phyloP scores from a whole-genome alignment of 2,329 filamentous ascomycete species.

The Exserohilum rostratum region DNA sequence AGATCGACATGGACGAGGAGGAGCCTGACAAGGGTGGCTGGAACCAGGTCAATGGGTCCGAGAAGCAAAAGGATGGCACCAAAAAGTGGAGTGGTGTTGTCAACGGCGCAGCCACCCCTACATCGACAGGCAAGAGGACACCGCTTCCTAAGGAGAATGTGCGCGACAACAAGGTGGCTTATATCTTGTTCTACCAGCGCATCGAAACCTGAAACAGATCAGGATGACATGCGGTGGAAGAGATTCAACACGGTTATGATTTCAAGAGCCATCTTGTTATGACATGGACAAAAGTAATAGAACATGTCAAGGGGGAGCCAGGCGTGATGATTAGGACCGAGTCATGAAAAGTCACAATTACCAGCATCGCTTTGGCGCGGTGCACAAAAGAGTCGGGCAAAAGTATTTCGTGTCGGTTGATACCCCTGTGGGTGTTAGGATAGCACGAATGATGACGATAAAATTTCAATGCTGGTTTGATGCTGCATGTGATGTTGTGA shows the following conservation, averaged over 20 bases:
- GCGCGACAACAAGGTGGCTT: slow-evolving; percentile 96
- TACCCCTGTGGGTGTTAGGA: slow-evolving; percentile 23
- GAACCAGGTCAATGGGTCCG: slow-evolving; percentile 80
- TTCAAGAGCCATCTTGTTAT: slow-evolving; percentile 7
- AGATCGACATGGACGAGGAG: slow-evolving; percentile 64
- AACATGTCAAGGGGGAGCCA: not conserved
- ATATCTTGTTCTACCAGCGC: slow-evolving; percentile 92
- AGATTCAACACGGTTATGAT: slow-evolving; percentile 7
- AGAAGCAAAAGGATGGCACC: slow-evolving; percentile 58
- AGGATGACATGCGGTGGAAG: not conserved
- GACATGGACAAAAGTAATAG: slow-evolving; percentile 13
- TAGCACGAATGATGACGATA: slow-evolving; percentile 18
- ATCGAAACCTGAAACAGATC: slow-evolving; percentile 52
- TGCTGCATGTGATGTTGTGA: not conserved
- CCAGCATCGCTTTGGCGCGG: slow-evolving; percentile 8
- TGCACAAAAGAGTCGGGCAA: slow-evolving; percentile 2
- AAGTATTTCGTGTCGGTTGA: slow-evolving; percentile 16
- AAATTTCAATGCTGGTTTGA: not conserved
- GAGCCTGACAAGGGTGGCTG: slow-evolving; percentile 72
- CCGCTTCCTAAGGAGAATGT: slow-evolving; percentile 61
- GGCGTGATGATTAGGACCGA: slow-evolving; percentile 5
- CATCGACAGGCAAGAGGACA: slow-evolving; percentile 58
- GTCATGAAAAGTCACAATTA: slow-evolving; percentile 15
- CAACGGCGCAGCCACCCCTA: slow-evolving; percentile 67
- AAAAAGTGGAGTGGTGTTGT: slow-evolving; percentile 70